These are phyloP conservation scores for Daldinia concentrica DNA, from an alignment of 495 filamentous ascomycete species.

Conservation along the genomic window DNA sequence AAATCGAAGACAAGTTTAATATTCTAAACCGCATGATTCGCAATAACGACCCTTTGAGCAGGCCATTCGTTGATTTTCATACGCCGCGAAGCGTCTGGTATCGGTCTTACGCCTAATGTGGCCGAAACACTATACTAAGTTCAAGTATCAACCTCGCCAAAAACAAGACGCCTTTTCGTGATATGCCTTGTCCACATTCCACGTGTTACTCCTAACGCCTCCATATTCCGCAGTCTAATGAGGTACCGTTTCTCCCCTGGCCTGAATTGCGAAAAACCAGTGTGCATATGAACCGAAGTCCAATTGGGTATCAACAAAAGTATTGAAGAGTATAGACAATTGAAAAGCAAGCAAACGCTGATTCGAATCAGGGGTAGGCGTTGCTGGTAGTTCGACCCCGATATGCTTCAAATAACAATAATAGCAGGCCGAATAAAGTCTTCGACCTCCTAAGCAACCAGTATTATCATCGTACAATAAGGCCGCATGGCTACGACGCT, in stretches of 20 bases:
- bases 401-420: background rate
- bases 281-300: constrained; percentile 35
- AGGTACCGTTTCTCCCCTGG: constrained; percentile 24
- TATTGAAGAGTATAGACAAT: constrained; percentile 31
- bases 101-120: constrained; percentile 9
- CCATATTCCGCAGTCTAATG: constrained; percentile 22
- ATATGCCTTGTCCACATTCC: constrained; percentile 27
- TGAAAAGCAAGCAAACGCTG: constrained; percentile 10
- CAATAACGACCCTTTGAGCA: background rate
- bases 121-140: constrained; percentile 27
- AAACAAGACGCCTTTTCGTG: constrained; percentile 14
- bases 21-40: background rate
- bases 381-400: background rate
- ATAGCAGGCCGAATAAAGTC: background rate
- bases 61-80: constrained; percentile 5
- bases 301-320: constrained; percentile 39
- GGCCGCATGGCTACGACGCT: background rate
- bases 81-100: constrained; percentile 16
- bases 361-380: constrained; percentile 4
- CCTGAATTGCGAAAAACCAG: constrained; percentile 24
- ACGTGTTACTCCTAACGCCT: constrained; percentile 37
- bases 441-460: background rate
- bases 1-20: background rate
- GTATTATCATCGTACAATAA: background rate
- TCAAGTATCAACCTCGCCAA: constrained; percentile 15